Percentiles rank a stretch among this genome's conserved stretches.
These are phyloP conservation scores for Scedosporium apiospermum DNA, from an alignment of 2,329 filamentous ascomycete genomes.

Conservation along the genomic window DNA sequence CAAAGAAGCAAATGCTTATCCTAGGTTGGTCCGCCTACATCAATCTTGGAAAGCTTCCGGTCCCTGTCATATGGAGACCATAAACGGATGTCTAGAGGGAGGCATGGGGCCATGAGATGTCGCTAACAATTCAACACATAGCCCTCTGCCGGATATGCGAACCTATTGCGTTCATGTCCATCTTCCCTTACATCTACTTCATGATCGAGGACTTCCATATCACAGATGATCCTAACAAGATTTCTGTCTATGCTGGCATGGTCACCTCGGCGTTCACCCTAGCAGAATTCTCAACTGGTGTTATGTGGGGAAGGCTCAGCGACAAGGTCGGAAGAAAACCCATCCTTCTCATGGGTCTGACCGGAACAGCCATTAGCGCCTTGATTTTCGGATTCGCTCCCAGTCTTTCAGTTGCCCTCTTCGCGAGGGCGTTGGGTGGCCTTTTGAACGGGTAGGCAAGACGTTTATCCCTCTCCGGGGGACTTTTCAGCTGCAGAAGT, in stretches of 20 bases:
- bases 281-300: conserved; percentile 85
- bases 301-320: conserved; percentile 88
- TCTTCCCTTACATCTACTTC: conserved; percentile 96
- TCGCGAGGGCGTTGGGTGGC: conserved; percentile 82
- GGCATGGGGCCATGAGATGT: neutral
- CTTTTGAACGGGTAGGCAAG: conserved; percentile 73
- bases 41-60: neutral
- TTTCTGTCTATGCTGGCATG: conserved; percentile 89
- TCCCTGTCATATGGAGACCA: too few relatives aligned
- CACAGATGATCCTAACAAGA: conserved; percentile 66
- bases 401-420: conserved; percentile 70
- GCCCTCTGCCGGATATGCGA: conserved; percentile 94
- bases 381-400: conserved; percentile 84
- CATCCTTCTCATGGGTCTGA: conserved; percentile 78
- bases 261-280: conserved; percentile 95
- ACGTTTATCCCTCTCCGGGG: neutral
- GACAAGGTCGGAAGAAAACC: conserved; percentile 90
- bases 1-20: conserved; percentile 29
- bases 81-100: too few relatives aligned
- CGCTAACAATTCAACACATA: conserved; percentile 23
- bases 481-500: neutral
- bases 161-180: conserved; percentile 98
- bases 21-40: conserved; percentile 25
- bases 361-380: conserved; percentile 88
- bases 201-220: conserved; percentile 92